Evolutionary conservation across 1,139 yeast species (phyloP), one percentile per base, ranked within the genome.

Genomic region (Scheffersomyces segobiensis): DNA sequence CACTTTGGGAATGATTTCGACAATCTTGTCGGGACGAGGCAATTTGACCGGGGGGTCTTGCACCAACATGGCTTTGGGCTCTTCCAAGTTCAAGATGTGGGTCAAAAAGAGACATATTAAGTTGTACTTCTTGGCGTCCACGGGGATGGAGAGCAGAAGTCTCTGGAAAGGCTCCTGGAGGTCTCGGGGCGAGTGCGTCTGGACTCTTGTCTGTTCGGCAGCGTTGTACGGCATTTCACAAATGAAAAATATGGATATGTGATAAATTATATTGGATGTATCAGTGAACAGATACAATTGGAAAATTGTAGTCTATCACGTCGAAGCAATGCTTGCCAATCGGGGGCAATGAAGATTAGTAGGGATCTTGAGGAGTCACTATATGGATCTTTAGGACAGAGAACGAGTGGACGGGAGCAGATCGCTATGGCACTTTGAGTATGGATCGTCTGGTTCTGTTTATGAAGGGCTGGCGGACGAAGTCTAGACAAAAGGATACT

Each of bases 1-100:
- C 2, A 80, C 68, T 52, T 73, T 75, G 10, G 80, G 78, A 32
- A 80, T 61, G 17, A 78, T 65, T 54, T 77, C 81, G 6, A 60
- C 53, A 5, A 53, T 22, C n/a, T 20, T 54, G 3, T 32, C 22
- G 32, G 48, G 39, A 52, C n/a, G 32, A 21, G 26, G 18, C 42
- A 17, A 14, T 14, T 7, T 51, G 46, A 12, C n/a, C 42, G 26
- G 52, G 5, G 20, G 24, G 17, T 24, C 32, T 26, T 21, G 49
- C 26, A 19, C 50, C 14, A 47, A 49, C 46, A 21, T 19, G 22
- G 18, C 24, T 48, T 51, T 49, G 46, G 65, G 65, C 51, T 66
- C 64, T 14, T 62, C 59, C 48, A 72, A 57, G 55, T 70, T 71
- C 50, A 71, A 60, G 4, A 69, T 65, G 17, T 67, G 63, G 22